phyloP scores from a whole-genome alignment of 768 basidiomycete genomes.

The Cantharellus cinnabarinus region DNA sequence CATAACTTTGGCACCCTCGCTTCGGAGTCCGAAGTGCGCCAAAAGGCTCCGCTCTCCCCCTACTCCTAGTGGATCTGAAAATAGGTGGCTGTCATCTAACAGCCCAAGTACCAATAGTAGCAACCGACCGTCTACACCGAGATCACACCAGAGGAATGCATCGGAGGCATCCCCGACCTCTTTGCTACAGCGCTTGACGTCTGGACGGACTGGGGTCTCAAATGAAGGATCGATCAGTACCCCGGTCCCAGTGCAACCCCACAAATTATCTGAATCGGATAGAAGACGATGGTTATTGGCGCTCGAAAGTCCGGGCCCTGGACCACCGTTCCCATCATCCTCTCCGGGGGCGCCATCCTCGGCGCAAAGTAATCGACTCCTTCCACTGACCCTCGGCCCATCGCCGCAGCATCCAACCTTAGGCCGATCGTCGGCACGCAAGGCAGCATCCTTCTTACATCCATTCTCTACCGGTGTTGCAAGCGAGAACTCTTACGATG shows the following conservation, averaged over 20 bases:
- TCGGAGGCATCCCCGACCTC: not conserved
- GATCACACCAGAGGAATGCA: not conserved
- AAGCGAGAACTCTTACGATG: not conserved
- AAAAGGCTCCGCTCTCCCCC: not conserved
- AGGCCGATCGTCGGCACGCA: not conserved
- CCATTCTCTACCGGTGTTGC: not conserved
- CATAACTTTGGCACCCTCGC: not conserved
- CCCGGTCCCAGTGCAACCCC: not conserved
- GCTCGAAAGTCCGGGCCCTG: constrained; percentile 1
- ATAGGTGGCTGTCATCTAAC: not conserved
- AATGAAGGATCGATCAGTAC: not conserved
- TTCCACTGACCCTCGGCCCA: not conserved
- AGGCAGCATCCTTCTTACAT: not conserved
- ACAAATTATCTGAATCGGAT: not conserved
- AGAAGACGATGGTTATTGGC: not conserved
- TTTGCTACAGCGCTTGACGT: not conserved
- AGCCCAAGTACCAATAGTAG: not conserved
- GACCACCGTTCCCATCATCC: not conserved
- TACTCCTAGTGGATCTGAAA: not conserved
- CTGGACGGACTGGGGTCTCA: not conserved
- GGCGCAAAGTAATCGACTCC: not conserved
- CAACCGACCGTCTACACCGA: not conserved
- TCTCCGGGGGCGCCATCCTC: not conserved
- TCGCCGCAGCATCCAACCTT: not conserved
- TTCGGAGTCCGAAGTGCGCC: not conserved